Evolutionary conservation across 495 filamentous ascomycete genomes (phyloP), one percentile per base, ranked within the genome.

Genomic region (Penicillium cosmopolitanum): DNA sequence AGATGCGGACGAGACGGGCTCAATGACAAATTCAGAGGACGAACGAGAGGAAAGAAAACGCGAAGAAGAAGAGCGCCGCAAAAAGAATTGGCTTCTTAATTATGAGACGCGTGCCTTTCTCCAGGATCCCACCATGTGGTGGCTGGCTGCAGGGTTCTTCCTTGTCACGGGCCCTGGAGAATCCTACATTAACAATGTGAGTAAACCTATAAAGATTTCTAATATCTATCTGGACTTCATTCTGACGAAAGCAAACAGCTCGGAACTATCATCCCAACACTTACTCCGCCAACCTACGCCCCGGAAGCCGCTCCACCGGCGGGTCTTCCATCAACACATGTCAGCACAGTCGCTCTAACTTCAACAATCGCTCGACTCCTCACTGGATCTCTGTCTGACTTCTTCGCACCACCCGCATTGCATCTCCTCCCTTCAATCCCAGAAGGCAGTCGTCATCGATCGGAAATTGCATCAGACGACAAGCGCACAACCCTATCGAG

Each of bases 161-260:
- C 81, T 97, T 61, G 90, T 96, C 59, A 92, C 90, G 51, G 95
- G 95, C 4, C 93, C 95, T 0, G 93, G 94, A 18, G 95, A 98
- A 78, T 88, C 93, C 9, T 98, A 97, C 73, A 92, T 97, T 66
- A 98, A 98, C 76, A 98, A 98, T 64, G 83, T 84, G 62, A 62
- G 58, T 62, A 11, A 25, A 23, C 3, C 7, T 15, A 12, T 40
- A 10, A 15, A 4, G 21, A 16, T 48, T 3, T 10, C 23, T 21
- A 52, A 23, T 19, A 12, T 13, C 28, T 6, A 31, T 31, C 28
- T 6, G 0, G 13, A 23, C 10, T 15, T n/a, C 21, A 33, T 36
- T 16, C 16, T 46, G 52, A 55, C 18, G 42, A 4, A 52, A 40
- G 3, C 25, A 36, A 60, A n/a, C 59, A 85, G 82, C 73, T 98